Evolutionary conservation across 805 yeast species (phyloP).

Genomic region (Schwanniomyces vanrijiae): DNA sequence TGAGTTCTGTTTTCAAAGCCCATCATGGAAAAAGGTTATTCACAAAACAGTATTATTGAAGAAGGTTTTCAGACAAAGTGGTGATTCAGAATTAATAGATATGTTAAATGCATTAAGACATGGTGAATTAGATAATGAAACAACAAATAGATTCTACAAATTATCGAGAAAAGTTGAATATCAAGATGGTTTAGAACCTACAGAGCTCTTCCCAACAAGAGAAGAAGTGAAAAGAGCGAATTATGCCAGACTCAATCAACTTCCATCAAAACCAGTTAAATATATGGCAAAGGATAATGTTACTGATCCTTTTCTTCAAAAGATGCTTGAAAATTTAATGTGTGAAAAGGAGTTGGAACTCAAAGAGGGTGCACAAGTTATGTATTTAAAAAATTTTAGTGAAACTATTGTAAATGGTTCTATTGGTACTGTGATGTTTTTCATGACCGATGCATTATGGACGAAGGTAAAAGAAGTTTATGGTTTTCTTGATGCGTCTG

Average conservation of each 20-base stretch:
- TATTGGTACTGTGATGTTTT: slow-evolving; percentile 70
- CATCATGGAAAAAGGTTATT: slow-evolving; percentile 65
- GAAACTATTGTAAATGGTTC: slow-evolving; percentile 86
- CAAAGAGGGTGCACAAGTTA: slow-evolving; percentile 89
- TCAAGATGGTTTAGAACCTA: slow-evolving; percentile 80
- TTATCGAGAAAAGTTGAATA: slow-evolving; percentile 60
- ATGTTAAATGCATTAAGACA: slow-evolving; percentile 79
- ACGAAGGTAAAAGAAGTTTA: slow-evolving; percentile 23
- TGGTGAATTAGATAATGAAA: slow-evolving; percentile 58
- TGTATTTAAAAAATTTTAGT: slow-evolving; percentile 84
- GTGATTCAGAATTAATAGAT: slow-evolving; percentile 72
- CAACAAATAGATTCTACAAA: slow-evolving; percentile 47
- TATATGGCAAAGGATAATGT: slow-evolving; percentile 45
- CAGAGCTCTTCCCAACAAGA: slow-evolving; percentile 86
- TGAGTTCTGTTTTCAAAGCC: slow-evolving; percentile 72
- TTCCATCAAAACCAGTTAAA: slow-evolving; percentile 47
- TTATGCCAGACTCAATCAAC: slow-evolving; percentile 26
- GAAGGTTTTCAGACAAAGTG: slow-evolving; percentile 83
- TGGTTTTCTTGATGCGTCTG: slow-evolving; percentile 13
- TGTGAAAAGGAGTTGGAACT: slow-evolving; percentile 63
- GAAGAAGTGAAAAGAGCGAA: slow-evolving; percentile 83
- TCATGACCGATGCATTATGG: slow-evolving; percentile 33
- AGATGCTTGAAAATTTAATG: slow-evolving; percentile 60
- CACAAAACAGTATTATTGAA: slow-evolving; percentile 67
- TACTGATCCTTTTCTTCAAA: slow-evolving; percentile 16